Conservation (phyloP, 331 rosid genomes). For the Pyracantha coccinea region DNA sequence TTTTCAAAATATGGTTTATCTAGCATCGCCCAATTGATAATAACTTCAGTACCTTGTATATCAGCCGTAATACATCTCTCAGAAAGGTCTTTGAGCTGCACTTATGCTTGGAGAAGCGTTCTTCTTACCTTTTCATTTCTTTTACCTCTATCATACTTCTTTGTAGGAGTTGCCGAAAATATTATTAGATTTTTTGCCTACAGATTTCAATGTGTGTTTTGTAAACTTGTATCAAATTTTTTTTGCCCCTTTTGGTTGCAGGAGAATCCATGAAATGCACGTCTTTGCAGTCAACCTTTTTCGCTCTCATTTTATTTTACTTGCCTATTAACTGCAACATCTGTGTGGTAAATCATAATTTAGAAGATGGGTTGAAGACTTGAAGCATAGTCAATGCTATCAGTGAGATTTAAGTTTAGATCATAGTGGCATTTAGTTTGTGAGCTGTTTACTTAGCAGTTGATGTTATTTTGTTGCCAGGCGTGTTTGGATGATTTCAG, state of each 20-base stretch:
- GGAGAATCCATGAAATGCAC: background rate
- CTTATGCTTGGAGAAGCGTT: background rate
- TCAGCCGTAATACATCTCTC: background rate
- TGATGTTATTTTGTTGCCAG: constrained; percentile 37
- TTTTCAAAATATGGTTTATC: background rate
- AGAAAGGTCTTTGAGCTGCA: background rate
- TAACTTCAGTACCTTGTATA: background rate
- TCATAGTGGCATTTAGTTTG: constrained; percentile 2
- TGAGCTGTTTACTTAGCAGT: background rate
- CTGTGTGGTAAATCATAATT: background rate
- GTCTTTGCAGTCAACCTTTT: background rate
- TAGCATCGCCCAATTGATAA: background rate
- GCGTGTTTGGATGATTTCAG: constrained; percentile 98
- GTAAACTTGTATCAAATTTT: background rate
- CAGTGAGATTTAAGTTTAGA: background rate
- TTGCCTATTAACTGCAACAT: background rate
- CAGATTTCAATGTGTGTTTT: background rate
- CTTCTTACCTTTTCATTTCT: background rate
- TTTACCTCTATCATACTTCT: background rate
- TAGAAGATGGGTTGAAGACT: background rate
- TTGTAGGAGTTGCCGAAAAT: background rate
- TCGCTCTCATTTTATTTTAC: background rate
- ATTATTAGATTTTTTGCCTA: background rate
- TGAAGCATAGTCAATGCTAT: background rate
- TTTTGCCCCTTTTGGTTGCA: background rate